phyloP scores from a whole-genome alignment of 768 basidiomycete species.

The Mycena amicta region DNA sequence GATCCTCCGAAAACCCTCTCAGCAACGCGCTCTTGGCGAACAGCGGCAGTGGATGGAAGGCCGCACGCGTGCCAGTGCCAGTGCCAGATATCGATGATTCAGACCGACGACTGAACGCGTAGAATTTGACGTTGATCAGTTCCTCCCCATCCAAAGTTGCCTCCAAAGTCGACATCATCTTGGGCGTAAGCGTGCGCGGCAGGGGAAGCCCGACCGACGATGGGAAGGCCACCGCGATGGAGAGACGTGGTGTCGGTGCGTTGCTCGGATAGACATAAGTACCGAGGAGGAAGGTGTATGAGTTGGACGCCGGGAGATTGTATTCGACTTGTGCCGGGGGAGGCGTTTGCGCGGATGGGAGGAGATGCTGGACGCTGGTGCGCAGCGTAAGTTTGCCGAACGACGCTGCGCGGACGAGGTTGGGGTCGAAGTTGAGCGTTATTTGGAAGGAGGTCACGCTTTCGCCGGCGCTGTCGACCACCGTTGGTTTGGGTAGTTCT shows the following conservation, averaged over 20 bases:
- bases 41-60: conserved; percentile 19
- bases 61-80: no score
- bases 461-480: conserved; percentile 14
- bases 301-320: background rate
- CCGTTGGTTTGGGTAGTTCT: conserved; percentile 2
- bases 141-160: conserved; percentile 18
- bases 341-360: conserved; percentile 1
- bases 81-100: background rate
- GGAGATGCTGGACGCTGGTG: conserved; percentile 2
- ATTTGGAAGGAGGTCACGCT: conserved; percentile 9
- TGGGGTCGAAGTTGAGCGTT: conserved; percentile 8
- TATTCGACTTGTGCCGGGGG: background rate
- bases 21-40: conserved; percentile 22
- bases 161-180: conserved; percentile 16
- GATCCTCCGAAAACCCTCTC: conserved; percentile 19
- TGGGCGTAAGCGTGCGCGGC: background rate
- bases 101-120: conserved; percentile 24
- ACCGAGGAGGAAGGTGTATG: background rate
- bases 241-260: conserved; percentile 1
- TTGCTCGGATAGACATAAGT: conserved; percentile 1
- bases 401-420: conserved; percentile 1
- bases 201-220: conserved; percentile 1
- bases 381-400: conserved; percentile 6
- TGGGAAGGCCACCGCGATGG: conserved; percentile 1
- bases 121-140: conserved; percentile 25